phyloP scores from a whole-genome alignment of 2,329 filamentous ascomycete genomes.

The Graphilbum sp. region DNA sequence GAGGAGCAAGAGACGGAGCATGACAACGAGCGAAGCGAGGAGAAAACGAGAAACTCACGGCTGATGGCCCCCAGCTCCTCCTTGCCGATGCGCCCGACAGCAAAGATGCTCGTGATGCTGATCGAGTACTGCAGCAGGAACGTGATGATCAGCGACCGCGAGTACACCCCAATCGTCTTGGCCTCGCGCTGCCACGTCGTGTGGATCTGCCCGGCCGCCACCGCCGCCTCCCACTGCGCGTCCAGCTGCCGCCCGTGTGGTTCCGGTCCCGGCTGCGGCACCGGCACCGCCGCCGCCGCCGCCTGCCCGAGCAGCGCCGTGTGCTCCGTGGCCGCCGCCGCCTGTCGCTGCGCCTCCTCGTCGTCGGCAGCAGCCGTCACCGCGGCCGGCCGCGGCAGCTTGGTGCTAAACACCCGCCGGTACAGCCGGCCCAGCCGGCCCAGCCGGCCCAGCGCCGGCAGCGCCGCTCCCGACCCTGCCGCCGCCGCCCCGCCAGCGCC shows the following conservation, averaged over 20 bases:
- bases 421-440: slow-evolving; percentile 23
- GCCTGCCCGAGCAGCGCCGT: slow-evolving; percentile 16
- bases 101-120: slow-evolving; percentile 68
- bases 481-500: no score
- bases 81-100: slow-evolving; percentile 59
- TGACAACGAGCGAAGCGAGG: no score
- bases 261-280: no score
- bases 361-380: slow-evolving; percentile 47
- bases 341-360: slow-evolving; percentile 35
- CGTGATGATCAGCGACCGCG: slow-evolving; percentile 53
- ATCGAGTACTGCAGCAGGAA: slow-evolving; percentile 72
- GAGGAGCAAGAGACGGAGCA: no score
- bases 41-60: slow-evolving; percentile 14
- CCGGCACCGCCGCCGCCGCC: slow-evolving; percentile 12
- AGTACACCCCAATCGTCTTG: slow-evolving; percentile 61
- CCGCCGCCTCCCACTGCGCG: slow-evolving; percentile 72
- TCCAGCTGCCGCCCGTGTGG: slow-evolving; percentile 30
- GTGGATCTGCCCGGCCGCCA: slow-evolving; percentile 62
- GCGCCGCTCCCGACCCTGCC: no score
- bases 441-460: slow-evolving; percentile 9
- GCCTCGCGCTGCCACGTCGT: slow-evolving; percentile 86
- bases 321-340: slow-evolving; percentile 15
- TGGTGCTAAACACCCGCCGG: slow-evolving; percentile 36
- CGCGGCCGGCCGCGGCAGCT: slow-evolving; percentile 20
- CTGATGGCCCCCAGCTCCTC: slow-evolving; percentile 51